Conservation (phyloP, 2,329 filamentous ascomycete genomes). For the Verticillium isaacii region DNA sequence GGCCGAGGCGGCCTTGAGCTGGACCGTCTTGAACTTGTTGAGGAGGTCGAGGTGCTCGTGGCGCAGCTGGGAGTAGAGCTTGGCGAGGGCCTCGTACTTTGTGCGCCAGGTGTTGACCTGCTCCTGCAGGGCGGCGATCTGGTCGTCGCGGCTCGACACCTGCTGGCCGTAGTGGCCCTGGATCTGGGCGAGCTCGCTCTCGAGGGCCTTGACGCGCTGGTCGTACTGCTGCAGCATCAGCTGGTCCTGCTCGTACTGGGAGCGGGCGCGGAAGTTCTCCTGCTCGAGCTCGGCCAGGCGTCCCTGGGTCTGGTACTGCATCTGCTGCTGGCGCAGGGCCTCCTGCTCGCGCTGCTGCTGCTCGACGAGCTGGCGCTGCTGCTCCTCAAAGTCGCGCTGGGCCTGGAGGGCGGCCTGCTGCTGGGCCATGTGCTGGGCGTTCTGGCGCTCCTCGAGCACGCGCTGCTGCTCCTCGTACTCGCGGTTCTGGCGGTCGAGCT, state of each 20-base stretch:
- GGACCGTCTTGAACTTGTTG: conserved; percentile 93
- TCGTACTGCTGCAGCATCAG: conserved; percentile 97
- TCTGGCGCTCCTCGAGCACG: conserved; percentile 80
- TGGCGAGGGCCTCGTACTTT: conserved; percentile 95
- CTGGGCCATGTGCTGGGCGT: conserved; percentile 74
- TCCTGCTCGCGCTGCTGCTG: conserved; percentile 90
- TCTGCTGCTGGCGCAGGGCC: conserved; percentile 81
- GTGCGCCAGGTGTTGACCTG: conserved; percentile 97
- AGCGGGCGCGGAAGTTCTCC: conserved; percentile 88
- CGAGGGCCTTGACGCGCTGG: conserved; percentile 85
- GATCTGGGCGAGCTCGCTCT: conserved; percentile 79
- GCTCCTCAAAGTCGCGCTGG: conserved; percentile 93
- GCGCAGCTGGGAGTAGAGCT: conserved; percentile 92
- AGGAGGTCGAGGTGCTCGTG: conserved; percentile 92
- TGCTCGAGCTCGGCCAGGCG: conserved; percentile 92
- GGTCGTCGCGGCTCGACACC: conserved; percentile 84
- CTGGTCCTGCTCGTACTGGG: conserved; percentile 96
- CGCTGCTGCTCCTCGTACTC: conserved; percentile 94
- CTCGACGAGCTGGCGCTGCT: conserved; percentile 81
- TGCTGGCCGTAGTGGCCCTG: conserved; percentile 82
- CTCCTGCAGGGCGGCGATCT: conserved; percentile 87
- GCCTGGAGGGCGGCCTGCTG: conserved; percentile 79
- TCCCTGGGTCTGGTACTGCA: conserved; percentile 89
- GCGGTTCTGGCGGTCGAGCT: conserved; percentile 84
- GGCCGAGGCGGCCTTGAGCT: conserved; percentile 92